Evolutionary conservation across 768 basidiomycete genomes (phyloP).

Genomic region (Serendipita indica): DNA sequence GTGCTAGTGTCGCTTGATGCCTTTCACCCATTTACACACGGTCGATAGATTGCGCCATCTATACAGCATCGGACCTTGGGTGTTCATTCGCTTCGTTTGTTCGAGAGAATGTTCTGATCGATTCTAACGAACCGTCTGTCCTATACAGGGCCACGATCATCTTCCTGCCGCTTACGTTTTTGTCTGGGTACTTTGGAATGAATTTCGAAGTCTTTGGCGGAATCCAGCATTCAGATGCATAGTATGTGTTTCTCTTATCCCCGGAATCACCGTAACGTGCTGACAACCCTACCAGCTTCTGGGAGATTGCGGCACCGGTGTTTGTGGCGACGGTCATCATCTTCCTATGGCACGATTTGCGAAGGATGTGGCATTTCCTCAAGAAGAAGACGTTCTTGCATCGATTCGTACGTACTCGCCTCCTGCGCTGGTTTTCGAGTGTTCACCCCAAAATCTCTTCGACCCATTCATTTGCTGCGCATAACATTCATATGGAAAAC

Average conservation of each 20-base stretch:
- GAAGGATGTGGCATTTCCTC: slow-evolving; percentile 31
- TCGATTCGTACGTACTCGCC: background rate
- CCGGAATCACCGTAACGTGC: background rate
- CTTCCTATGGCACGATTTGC: slow-evolving; percentile 39
- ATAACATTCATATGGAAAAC: no score
- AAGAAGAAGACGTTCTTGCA: slow-evolving; percentile 23
- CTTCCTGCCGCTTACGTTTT: slow-evolving; percentile 52
- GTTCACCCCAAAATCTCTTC: no score
- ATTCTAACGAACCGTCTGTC: no score
- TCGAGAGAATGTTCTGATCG: no score
- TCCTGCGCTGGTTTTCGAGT: no score
- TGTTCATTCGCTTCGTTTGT: no score
- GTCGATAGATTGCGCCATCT: no score
- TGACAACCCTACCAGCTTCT: slow-evolving; percentile 33
- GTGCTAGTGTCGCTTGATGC: slow-evolving; percentile 47
- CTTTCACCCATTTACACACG: no score
- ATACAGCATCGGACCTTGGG: no score
- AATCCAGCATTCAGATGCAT: slow-evolving; percentile 29
- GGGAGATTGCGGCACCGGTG: slow-evolving; percentile 47
- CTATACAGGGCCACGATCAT: slow-evolving; percentile 39
- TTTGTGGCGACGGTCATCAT: slow-evolving; percentile 38
- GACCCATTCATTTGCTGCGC: no score
- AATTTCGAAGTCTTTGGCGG: slow-evolving; percentile 47
- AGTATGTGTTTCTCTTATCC: slow-evolving; percentile 24
- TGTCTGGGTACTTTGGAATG: slow-evolving; percentile 65